Evolutionary conservation across 768 basidiomycete species (phyloP).

Genomic region (Artomyces pyxidatus): DNA sequence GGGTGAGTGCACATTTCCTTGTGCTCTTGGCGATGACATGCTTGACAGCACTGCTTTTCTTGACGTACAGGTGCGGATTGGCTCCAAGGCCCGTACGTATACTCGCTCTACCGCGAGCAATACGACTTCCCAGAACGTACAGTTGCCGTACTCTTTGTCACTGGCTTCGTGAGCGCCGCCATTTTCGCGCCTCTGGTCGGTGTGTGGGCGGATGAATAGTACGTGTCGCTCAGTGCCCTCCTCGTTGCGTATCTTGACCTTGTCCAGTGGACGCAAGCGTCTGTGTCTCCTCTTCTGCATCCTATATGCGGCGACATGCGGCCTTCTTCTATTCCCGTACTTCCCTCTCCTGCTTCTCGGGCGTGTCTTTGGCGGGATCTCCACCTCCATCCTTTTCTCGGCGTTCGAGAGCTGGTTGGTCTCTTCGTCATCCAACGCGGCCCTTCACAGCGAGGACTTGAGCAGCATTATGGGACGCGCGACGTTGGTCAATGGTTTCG

Average conservation of each 20-base stretch:
- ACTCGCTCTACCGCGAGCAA: conserved; percentile 65
- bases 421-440: conserved; percentile 44
- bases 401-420: conserved; percentile 76
- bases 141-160: conserved; percentile 70
- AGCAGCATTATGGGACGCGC: conserved; percentile 68
- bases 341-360: conserved; percentile 56
- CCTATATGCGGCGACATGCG: conserved; percentile 52
- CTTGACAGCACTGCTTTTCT: neutral
- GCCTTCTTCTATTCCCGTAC: conserved; percentile 46
- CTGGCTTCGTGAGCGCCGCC: conserved; percentile 66
- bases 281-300: conserved; percentile 68
- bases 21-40: neutral
- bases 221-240: conserved; percentile 19
- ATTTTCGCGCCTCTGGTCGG: conserved; percentile 64
- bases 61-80: conserved; percentile 54
- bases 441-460: conserved; percentile 48
- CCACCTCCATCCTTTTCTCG: conserved; percentile 70
- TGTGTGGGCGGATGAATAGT: conserved; percentile 75
- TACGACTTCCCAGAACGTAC: conserved; percentile 53
- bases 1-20: neutral
- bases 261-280: conserved; percentile 51
- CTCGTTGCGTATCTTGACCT: neutral
- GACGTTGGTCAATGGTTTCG: conserved; percentile 64
- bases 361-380: conserved; percentile 59
- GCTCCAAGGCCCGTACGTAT: conserved; percentile 76